A percentile compares a stretch with the other conserved stretches of the same genome.
Conservation (phyloP, 208 protist genomes). For the Trypanosoma brucei region DNA sequence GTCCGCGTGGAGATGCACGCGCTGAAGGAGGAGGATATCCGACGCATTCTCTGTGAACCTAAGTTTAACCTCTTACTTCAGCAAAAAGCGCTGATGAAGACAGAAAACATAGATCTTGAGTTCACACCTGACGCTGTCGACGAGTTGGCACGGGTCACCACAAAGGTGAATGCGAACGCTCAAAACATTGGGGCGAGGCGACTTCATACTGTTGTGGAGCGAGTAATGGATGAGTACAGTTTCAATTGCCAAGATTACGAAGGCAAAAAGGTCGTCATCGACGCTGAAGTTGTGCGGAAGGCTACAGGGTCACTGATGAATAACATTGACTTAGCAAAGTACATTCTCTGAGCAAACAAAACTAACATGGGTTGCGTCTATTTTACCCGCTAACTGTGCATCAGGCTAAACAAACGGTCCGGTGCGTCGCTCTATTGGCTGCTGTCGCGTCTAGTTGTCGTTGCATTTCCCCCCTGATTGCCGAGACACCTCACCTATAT, state of each 20-base stretch:
- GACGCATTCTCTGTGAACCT: constrained; percentile 95
- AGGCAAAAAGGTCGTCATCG: constrained; percentile 70
- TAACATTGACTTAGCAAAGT: constrained; percentile 89
- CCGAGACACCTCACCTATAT: too few species aligned
- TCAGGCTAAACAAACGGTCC: too few species aligned
- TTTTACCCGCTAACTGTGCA: too few species aligned
- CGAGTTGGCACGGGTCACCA: constrained; percentile 91
- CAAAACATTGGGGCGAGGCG: constrained; percentile 97
- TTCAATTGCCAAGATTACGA: constrained; percentile 86
- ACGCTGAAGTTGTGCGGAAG: constrained; percentile 55
- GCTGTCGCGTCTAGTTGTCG: too few species aligned
- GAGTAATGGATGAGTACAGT: constrained; percentile 93
- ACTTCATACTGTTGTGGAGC: constrained; percentile 94
- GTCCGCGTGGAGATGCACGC: constrained; percentile 97
- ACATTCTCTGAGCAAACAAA: constrained; percentile 53
- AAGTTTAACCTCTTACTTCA: constrained; percentile 94
- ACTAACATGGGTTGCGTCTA: too few species aligned
- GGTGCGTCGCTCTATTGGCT: too few species aligned
- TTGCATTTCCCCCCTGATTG: too few species aligned
- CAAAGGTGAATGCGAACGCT: constrained; percentile 88
- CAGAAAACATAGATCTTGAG: constrained; percentile 92
- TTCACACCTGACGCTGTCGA: constrained; percentile 91
- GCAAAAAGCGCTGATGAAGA: constrained; percentile 90
- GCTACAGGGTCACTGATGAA: constrained; percentile 77
- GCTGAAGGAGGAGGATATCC: constrained; percentile 93